These are phyloP conservation scores for Schizothecium vesticola DNA, from an alignment of 495 filamentous ascomycete genomes.

Conservation along the genomic window DNA sequence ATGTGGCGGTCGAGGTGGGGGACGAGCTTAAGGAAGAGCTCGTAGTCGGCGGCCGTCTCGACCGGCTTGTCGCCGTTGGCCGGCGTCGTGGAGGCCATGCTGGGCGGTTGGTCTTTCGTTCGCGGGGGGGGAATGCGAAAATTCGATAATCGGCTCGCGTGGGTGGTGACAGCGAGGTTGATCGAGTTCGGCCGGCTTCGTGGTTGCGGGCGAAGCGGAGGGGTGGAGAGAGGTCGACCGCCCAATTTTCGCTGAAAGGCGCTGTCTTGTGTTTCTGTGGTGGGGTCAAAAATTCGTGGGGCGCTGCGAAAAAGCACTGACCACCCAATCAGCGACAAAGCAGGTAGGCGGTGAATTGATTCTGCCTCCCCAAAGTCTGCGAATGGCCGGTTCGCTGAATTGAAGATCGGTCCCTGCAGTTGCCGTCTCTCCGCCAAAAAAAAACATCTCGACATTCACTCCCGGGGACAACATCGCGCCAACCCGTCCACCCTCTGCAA, in stretches of 20 bases:
- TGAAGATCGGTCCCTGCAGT: background rate
- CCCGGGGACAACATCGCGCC: background rate
- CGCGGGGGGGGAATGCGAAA: background rate
- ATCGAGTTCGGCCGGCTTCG: background rate
- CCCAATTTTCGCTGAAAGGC: constrained; percentile 27
- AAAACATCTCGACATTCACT: background rate
- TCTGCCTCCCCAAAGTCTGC: background rate
- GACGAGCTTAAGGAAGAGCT: constrained; percentile 82
- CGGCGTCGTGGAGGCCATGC: constrained; percentile 36
- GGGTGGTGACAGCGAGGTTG: background rate
- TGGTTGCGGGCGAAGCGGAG: background rate
- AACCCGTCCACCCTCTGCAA: background rate
- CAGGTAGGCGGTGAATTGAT: constrained; percentile 1
- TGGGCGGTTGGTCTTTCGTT: background rate
- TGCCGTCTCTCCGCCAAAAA: background rate
- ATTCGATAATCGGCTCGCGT: background rate
- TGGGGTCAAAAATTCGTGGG: constrained; percentile 33
- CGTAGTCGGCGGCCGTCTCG: constrained; percentile 50
- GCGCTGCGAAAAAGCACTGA: background rate
- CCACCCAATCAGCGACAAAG: background rate
- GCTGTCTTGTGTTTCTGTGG: constrained; percentile 28
- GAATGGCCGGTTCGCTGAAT: background rate
- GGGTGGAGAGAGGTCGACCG: constrained; percentile 13
- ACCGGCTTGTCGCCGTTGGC: constrained; percentile 47
- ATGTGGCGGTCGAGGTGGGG: constrained; percentile 92